These are phyloP conservation scores for Fusarium denticulatum DNA, from an alignment of 2,329 filamentous ascomycete species.

Conservation along the genomic window DNA sequence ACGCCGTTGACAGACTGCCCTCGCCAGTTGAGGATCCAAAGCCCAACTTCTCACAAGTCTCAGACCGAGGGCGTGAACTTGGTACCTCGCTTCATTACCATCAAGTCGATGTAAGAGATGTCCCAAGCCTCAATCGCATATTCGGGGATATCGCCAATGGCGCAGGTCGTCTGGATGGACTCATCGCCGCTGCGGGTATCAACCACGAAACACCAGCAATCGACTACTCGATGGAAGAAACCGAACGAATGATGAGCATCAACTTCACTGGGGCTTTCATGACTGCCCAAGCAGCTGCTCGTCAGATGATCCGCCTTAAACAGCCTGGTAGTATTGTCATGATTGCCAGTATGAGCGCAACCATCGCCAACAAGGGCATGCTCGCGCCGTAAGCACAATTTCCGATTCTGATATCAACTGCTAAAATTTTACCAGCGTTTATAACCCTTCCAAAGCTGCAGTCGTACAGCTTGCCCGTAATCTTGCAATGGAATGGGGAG, in stretches of 20 bases:
- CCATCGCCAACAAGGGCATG: constrained; percentile 70
- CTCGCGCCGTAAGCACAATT: constrained; percentile 64
- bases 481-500: constrained; percentile 78
- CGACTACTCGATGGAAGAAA: constrained; percentile 80
- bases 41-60: constrained; percentile 72
- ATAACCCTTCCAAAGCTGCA: constrained; percentile 80
- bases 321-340: constrained; percentile 70
- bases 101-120: constrained; percentile 82
- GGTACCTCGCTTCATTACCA: constrained; percentile 77
- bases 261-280: constrained; percentile 88
- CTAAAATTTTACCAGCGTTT: constrained; percentile 59
- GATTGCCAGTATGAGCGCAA: constrained; percentile 77
- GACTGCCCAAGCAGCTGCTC: constrained; percentile 88
- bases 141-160: constrained; percentile 74
- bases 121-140: constrained; percentile 71
- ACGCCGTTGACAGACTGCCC: constrained; percentile 71
- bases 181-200: constrained; percentile 76
- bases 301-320: constrained; percentile 72
- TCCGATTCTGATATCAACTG: neutral
- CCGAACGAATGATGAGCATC: constrained; percentile 81
- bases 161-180: constrained; percentile 79
- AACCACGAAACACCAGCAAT: constrained; percentile 86
- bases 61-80: constrained; percentile 72
- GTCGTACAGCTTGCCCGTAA: constrained; percentile 77
- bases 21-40: constrained; percentile 56